Conservation (phyloP, 495 filamentous ascomycete species). For the Daldinia vernicosa region DNA sequence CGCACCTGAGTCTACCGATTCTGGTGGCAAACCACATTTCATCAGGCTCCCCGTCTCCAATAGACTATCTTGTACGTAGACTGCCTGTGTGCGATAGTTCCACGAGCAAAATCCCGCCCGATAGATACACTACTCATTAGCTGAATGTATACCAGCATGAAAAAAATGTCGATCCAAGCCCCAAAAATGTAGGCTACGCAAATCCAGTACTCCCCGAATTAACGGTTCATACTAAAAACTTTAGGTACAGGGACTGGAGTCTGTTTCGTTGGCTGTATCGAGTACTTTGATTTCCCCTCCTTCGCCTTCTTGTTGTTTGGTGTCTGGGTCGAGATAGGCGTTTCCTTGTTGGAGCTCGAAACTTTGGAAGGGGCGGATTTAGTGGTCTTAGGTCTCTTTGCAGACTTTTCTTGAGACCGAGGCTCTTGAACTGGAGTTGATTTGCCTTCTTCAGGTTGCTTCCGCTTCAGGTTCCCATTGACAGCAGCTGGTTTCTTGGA, state of each 20-base stretch:
- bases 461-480: slow-evolving; percentile 43
- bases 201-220: neutral
- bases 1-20: neutral
- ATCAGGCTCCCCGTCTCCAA: neutral
- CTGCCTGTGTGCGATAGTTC: neutral
- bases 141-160: neutral
- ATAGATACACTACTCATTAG: neutral
- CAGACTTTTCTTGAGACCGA: slow-evolving; percentile 34
- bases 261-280: slow-evolving; percentile 40
- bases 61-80: neutral
- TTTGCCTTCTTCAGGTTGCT: slow-evolving; percentile 24
- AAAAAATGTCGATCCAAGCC: neutral
- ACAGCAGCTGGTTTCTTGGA: slow-evolving; percentile 30
- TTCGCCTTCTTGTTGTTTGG: slow-evolving; percentile 31
- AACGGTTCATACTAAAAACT: slow-evolving; percentile 49
- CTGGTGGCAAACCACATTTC: neutral
- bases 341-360: slow-evolving; percentile 15
- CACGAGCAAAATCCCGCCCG: neutral
- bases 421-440: slow-evolving; percentile 6
- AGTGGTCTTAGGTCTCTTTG: slow-evolving; percentile 38
- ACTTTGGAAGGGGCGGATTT: neutral
- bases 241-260: slow-evolving; percentile 52
- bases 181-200: neutral
- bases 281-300: slow-evolving; percentile 33
- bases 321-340: slow-evolving; percentile 1